Percentiles rank a stretch among this genome's conserved stretches.
These are phyloP conservation scores for Colletotrichum tropicale DNA, from an alignment of 2,329 filamentous ascomycete species.

Conservation along the genomic window DNA sequence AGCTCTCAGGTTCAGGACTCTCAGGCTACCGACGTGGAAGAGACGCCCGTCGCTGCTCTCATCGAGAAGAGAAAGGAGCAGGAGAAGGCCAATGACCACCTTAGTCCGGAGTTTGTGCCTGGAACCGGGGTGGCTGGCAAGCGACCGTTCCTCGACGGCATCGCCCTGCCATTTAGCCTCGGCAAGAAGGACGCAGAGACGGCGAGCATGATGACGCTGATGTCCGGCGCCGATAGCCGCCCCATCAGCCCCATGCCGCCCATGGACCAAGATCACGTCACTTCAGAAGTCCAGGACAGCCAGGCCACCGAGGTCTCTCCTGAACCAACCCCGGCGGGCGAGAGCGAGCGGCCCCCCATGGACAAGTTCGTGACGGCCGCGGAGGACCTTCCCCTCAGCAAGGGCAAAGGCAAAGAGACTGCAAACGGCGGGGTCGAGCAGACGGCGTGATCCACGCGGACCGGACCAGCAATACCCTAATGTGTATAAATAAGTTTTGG, in stretches of 20 bases:
- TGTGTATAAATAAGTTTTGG: neutral
- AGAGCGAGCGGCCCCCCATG: slow-evolving; percentile 41
- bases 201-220: slow-evolving; percentile 73
- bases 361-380: slow-evolving; percentile 63
- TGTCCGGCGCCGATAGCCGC: slow-evolving; percentile 43
- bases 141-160: slow-evolving; percentile 69
- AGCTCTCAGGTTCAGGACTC: slow-evolving; percentile 21
- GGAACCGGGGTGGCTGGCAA: slow-evolving; percentile 61
- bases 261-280: neutral
- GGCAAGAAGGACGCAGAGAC: slow-evolving; percentile 63
- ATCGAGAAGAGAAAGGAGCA: slow-evolving; percentile 45
- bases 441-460: neutral
- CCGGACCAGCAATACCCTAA: neutral
- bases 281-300: neutral
- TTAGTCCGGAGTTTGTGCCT: slow-evolving; percentile 46
- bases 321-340: neutral
- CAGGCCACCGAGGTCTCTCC: neutral
- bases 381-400: slow-evolving; percentile 40
- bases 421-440: neutral
- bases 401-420: slow-evolving; percentile 14
- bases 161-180: slow-evolving; percentile 76
- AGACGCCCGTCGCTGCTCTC: slow-evolving; percentile 48
- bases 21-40: slow-evolving; percentile 32
- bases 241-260: slow-evolving; percentile 34
- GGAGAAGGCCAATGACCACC: slow-evolving; percentile 38